Evolutionary conservation across 192 early-diverging fungal genomes (phyloP).

Genomic region (Backusella sp.): DNA sequence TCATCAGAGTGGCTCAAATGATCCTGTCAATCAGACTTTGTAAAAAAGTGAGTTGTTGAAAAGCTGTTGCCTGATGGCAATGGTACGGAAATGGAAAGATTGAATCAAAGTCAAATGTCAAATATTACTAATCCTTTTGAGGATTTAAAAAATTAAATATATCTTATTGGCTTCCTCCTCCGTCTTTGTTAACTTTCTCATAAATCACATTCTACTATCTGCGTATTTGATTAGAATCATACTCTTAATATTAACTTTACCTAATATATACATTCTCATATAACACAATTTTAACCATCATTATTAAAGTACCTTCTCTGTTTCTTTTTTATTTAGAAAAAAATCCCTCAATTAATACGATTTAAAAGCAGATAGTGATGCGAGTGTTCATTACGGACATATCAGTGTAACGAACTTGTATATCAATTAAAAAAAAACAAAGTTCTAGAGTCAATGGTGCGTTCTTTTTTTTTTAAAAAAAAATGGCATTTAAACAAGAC

Average conservation of each 20-base stretch:
- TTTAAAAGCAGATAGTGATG: neutral
- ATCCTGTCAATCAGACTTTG: neutral
- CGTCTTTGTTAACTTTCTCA: neutral
- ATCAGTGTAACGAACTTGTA: neutral
- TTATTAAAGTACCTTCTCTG: neutral
- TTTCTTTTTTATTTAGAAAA: neutral
- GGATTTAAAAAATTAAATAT: neutral
- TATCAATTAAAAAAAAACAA: neutral
- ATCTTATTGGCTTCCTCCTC: neutral
- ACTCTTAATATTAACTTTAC: neutral
- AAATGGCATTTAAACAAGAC: neutral
- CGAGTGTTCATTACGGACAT: neutral
- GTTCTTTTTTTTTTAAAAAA: neutral
- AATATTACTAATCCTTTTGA: conserved; percentile 1
- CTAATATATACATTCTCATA: neutral
- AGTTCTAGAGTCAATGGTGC: neutral
- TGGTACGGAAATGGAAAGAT: neutral
- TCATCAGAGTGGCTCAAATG: neutral
- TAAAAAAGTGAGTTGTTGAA: neutral
- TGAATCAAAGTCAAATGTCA: neutral
- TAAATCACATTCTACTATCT: no score
- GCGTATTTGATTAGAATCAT: neutral
- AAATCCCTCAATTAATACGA: neutral
- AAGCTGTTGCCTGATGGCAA: neutral
- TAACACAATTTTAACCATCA: neutral